Evolutionary conservation across 768 basidiomycete species (phyloP), one percentile per base, ranked within the genome.

Genomic region (Trichaptum fuscoviolaceum): DNA sequence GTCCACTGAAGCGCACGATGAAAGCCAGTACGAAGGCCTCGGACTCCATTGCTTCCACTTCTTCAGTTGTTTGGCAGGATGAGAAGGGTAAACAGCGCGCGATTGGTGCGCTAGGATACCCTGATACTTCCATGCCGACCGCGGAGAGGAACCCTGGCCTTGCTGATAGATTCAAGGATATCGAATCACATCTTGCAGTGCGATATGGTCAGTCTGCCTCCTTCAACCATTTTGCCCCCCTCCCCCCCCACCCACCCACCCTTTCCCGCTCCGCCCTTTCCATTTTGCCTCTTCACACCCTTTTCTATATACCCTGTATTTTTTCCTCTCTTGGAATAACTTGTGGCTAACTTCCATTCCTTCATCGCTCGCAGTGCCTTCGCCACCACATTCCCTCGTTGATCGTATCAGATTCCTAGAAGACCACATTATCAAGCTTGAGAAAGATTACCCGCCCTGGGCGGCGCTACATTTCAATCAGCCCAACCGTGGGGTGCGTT

Each of bases 401-500:
- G 79, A 84, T 30, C 85, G 92, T 1, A 76, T 94, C 20, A 85
- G 85, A 68, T 87, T 85, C 68, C 75, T 94, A 0, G 92, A 94
- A 74, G 89, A 92, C 42, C 91, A 93, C 70, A 83, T 94, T 67
- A 81, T 90, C 42, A 83, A 82, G 63, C 79, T 94, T 1, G 92
- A 94, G 74, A 90, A 85, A 71, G 91, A 92, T 64, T 93, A 91
- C 71, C 92, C 92, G 2, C 90, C 92, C 6, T 93, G 92, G 92
- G 90, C 92, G 0, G 91, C 92, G 8, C 77, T 93, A n/a, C 92
- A 93, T 72, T 93, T 93, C 74, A 92, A 90, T 65, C 92, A 94
- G 72, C 92, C 92, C 2, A 83, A 86, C 70, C 85, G 92, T 66
- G 90, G 87, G 27, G 92, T 93, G 77, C 62, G 90, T 82, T 5